These are phyloP conservation scores for Lichtheimia hyalospora DNA, from an alignment of 371 early-diverging fungal species.

Conservation along the genomic window DNA sequence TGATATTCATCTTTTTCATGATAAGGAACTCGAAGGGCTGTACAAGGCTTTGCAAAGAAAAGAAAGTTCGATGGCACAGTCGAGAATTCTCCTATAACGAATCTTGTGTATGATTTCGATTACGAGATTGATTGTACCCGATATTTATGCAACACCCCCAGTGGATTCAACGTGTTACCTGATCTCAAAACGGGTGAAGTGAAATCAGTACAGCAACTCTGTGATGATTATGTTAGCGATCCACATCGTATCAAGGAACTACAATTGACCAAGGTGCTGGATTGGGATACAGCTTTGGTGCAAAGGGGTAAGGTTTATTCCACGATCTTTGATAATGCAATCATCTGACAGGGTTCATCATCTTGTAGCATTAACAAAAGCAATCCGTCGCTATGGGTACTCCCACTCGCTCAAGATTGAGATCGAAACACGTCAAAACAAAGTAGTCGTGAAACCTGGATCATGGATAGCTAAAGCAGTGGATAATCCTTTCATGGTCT, in stretches of 20 bases:
- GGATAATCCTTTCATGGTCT: slow-evolving; percentile 24
- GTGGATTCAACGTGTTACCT: slow-evolving; percentile 30
- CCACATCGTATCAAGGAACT: slow-evolving; percentile 38
- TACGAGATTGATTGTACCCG: slow-evolving; percentile 33
- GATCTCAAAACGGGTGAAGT: slow-evolving; percentile 28
- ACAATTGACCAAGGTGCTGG: slow-evolving; percentile 35
- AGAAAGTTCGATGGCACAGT: slow-evolving; percentile 40
- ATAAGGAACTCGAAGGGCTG: too few species aligned
- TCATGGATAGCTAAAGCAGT: slow-evolving; percentile 20
- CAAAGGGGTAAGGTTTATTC: slow-evolving; percentile 22
- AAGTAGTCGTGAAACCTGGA: slow-evolving; percentile 34
- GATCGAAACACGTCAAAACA: slow-evolving; percentile 28
- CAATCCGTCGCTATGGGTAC: slow-evolving; percentile 36
- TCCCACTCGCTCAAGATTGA: slow-evolving; percentile 30
- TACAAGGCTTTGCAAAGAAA: slow-evolving; percentile 21
- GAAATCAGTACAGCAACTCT: slow-evolving; percentile 33
- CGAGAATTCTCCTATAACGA: slow-evolving; percentile 6
- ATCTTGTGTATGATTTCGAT: slow-evolving; percentile 20
- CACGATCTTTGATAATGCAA: neutral
- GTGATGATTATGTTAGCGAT: slow-evolving; percentile 40
- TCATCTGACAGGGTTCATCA: too few species aligned
- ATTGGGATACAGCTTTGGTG: slow-evolving; percentile 42
- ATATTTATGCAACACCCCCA: slow-evolving; percentile 23
- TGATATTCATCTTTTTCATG: neutral
- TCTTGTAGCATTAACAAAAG: slow-evolving; percentile 29